phyloP scores from a whole-genome alignment of 176 grass and related monocot species.

The Poa annua region DNA sequence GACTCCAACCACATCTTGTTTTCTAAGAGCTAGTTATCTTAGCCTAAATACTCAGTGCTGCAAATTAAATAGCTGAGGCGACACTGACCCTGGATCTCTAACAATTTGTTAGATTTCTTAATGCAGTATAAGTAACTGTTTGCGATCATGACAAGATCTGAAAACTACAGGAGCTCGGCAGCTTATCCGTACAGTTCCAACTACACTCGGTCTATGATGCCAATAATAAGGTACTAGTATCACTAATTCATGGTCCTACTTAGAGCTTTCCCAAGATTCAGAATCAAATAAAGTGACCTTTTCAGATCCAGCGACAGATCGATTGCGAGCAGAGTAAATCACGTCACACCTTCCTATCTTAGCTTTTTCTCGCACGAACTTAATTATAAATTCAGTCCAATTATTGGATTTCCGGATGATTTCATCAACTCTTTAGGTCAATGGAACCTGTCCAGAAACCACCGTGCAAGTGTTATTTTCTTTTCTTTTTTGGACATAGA shows the following conservation, averaged over 20 bases:
- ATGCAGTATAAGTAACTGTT: not conserved
- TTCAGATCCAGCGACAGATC: constrained; percentile 3
- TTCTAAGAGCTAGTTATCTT: not conserved
- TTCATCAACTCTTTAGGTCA: not conserved
- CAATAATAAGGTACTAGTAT: not conserved
- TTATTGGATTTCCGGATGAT: not conserved
- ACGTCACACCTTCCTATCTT: constrained; percentile 6
- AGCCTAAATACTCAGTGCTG: not conserved
- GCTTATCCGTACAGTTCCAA: not conserved
- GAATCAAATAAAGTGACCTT: constrained; percentile 12
- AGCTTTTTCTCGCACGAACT: constrained; percentile 23
- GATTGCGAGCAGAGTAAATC: not conserved
- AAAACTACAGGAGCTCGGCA: not conserved
- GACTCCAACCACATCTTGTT: too few species aligned
- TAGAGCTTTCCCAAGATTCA: not conserved
- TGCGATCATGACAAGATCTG: not conserved
- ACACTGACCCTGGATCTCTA: not conserved
- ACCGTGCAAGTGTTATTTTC: not conserved
- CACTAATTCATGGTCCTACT: constrained; percentile 15
- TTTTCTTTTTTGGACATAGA: not conserved
- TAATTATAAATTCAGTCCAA: not conserved
- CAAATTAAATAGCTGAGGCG: not conserved
- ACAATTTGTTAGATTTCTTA: not conserved
- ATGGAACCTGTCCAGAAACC: constrained; percentile 2
- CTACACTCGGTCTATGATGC: not conserved